Base-by-base conservation (phyloP, 2,329 filamentous ascomycete species). In the Aspergillus bombycis region DNA sequence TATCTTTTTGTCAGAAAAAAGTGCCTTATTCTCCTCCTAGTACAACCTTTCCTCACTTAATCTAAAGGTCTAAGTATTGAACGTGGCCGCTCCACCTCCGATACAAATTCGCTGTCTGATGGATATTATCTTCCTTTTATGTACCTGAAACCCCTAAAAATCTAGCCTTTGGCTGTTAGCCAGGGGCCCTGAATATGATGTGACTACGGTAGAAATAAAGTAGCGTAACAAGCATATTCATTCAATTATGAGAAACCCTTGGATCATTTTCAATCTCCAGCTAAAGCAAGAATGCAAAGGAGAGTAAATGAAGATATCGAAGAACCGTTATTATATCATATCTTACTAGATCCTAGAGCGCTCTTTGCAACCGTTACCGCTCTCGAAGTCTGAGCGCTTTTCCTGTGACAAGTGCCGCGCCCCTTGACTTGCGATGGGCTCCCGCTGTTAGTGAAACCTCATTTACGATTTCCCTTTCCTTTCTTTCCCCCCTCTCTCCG, bases 391-490 rank as follows among this genome's bases (percentile, higher is more conserved):
- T 46, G 52, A 61, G 50, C 43, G 59, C 28, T 55, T 48, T 61
- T 60, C 48, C 32, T 55, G 21, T 55, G 34, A 38, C 52, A 21
- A 26, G 52, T 55, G 52, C 52, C 52, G 52, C 57, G 30, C 64
- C 45, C 55, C 61, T 63, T 59, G 52, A 55, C 52, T 61, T 58
- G 62, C 58, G 62, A 60, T 38, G 21, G 45, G 41, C 46, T 64
- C 62, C 60, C 62, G 64, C 32, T 56, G 28, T 56, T 61, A 56
- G 59, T 66, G 66, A 68, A 65, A 67, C 62, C 65, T 57, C 57
- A 48, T 68, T 59, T 60, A 54, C 61, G 56, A 59, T 62, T 65
- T 68, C 61, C 52, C 56, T 61, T 41, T 60, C 61, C 56, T 46
- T 45, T 56, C 58, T 46, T 60, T 58, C 57, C 58, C 60, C 58